Evolutionary conservation across 1,284 basidiomycete genomes (phyloP).

Genomic region (Fomitopsis schrenkii): DNA sequence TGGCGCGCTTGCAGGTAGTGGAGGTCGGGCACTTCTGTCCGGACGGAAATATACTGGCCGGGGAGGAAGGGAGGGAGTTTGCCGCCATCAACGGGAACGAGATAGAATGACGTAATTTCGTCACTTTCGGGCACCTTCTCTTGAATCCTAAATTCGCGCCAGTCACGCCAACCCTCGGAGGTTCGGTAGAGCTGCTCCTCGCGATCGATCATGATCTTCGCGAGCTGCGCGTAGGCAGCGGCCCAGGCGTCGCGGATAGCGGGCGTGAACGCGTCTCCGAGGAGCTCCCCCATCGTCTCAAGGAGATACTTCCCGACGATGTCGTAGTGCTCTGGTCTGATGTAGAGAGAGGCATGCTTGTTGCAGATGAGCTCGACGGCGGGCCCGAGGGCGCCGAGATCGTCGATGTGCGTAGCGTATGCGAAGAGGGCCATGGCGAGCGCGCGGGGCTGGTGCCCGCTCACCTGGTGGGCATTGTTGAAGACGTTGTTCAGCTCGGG

Average conservation of each 20-base stretch:
- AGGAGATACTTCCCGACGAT: slow-evolving; percentile 22
- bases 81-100: slow-evolving; percentile 19
- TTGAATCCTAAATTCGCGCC: slow-evolving; percentile 20
- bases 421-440: slow-evolving; percentile 21
- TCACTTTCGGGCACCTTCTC: slow-evolving; percentile 21
- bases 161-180: slow-evolving; percentile 19
- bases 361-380: slow-evolving; percentile 23
- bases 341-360: slow-evolving; percentile 23
- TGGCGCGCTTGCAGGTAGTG: slow-evolving; percentile 18
- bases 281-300: slow-evolving; percentile 17
- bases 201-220: slow-evolving; percentile 22
- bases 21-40: slow-evolving; percentile 17
- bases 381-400: slow-evolving; percentile 21
- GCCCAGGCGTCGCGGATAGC: slow-evolving; percentile 22
- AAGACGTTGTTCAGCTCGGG: slow-evolving; percentile 22
- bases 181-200: slow-evolving; percentile 21
- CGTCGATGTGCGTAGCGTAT: slow-evolving; percentile 23
- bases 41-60: slow-evolving; percentile 24
- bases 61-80: slow-evolving; percentile 17
- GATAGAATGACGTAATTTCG: slow-evolving; percentile 24
- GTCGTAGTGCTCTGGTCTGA: slow-evolving; percentile 20
- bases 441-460: slow-evolving; percentile 18
- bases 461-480: slow-evolving; percentile 23
- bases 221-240: slow-evolving; percentile 24
- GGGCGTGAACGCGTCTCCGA: slow-evolving; percentile 17